phyloP scores from a whole-genome alignment of 495 filamentous ascomycete genomes.

The Massariosphaeria phaeospora region DNA sequence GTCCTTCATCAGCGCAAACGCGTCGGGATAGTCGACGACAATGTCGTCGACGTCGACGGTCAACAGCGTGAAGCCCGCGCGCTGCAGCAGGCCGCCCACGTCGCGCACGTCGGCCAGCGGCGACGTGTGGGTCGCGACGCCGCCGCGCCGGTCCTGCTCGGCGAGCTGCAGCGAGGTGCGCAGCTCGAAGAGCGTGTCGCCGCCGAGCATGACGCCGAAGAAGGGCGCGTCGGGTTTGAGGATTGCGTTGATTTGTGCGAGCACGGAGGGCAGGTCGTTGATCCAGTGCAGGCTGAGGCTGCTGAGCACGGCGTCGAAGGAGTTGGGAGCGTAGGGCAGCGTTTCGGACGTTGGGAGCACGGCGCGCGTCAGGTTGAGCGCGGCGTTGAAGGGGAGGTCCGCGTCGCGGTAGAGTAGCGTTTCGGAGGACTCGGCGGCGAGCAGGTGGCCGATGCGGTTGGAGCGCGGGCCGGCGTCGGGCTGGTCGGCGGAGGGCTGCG shows the following conservation, averaged over 20 bases:
- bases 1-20: conserved; percentile 86
- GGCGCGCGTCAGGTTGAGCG: conserved; percentile 64
- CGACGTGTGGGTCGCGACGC: conserved; percentile 79
- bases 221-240: conserved; percentile 91
- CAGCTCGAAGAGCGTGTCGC: conserved; percentile 90
- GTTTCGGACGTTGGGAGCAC: conserved; percentile 64
- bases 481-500: conserved; percentile 51
- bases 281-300: conserved; percentile 93
- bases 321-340: conserved; percentile 69
- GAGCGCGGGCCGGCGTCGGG: conserved; percentile 59
- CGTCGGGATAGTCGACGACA: conserved; percentile 89
- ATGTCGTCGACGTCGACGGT: conserved; percentile 98
- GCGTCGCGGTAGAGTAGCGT: conserved; percentile 78
- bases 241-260: conserved; percentile 72
- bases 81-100: conserved; percentile 78
- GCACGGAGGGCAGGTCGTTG: conserved; percentile 83
- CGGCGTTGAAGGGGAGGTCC: conserved; percentile 66
- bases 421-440: conserved; percentile 74
- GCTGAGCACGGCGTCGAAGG: conserved; percentile 84
- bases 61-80: conserved; percentile 88
- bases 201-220: conserved; percentile 92
- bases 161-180: conserved; percentile 91
- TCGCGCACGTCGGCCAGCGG: conserved; percentile 91
- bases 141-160: conserved; percentile 80
- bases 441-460: conserved; percentile 62